Conservation (phyloP, 345 rosid genomes). For the Hypericum androsaemum region DNA sequence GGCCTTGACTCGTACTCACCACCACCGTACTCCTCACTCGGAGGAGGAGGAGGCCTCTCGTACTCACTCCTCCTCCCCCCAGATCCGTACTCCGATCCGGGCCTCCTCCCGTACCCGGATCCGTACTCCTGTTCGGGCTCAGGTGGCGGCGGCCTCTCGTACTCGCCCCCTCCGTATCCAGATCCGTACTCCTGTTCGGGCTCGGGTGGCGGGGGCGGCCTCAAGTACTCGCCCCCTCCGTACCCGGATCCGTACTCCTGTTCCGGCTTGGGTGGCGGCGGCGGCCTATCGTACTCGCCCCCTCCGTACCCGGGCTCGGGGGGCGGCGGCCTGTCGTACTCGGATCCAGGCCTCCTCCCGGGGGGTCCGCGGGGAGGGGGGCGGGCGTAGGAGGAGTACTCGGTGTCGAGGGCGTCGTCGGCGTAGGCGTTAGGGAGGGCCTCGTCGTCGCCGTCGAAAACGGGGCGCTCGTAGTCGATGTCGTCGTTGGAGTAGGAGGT, state of each 20-base stretch:
- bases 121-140: conserved; percentile 16
- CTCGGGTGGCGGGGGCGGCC: conserved; percentile 15
- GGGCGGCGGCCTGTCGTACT: not conserved
- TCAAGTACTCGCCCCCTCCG: conserved; percentile 17
- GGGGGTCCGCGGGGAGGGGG: too few species aligned
- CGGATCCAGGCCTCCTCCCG: conserved; percentile 3
- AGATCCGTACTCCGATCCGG: conserved; percentile 21
- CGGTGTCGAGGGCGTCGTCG: too few species aligned
- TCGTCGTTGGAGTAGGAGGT: too few species aligned
- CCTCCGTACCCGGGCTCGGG: conserved; percentile 17
- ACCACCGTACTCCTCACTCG: too few species aligned
- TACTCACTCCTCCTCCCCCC: conserved; percentile 22
- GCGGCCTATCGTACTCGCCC: not conserved
- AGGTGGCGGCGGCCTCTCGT: conserved; percentile 12
- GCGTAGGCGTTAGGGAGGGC: too few species aligned
- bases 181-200: conserved; percentile 26
- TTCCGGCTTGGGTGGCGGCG: not conserved
- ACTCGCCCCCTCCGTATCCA: conserved; percentile 18
- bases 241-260: conserved; percentile 32
- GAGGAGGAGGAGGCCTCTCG: conserved; percentile 1
- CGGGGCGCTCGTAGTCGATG: too few species aligned
- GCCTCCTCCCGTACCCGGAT: conserved; percentile 22
- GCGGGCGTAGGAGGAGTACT: too few species aligned
- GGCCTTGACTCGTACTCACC: too few species aligned
- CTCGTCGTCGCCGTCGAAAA: too few species aligned